Evolutionary conservation across 139 green algal genomes (phyloP).

Genomic region (Micractinium conductrix): DNA sequence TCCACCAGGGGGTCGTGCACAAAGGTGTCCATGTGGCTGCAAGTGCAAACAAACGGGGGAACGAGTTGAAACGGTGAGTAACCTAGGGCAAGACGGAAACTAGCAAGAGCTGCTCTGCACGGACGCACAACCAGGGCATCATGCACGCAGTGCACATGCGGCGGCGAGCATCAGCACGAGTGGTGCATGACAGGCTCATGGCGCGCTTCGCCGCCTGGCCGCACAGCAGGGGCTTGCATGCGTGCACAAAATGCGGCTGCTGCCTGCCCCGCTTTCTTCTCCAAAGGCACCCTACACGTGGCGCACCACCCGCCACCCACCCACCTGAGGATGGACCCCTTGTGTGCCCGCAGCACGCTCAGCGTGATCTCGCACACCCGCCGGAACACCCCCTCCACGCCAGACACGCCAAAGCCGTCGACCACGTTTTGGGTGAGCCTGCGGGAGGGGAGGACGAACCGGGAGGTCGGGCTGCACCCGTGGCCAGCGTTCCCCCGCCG

Average conservation of each 20-base stretch:
- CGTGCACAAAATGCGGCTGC: too few species aligned
- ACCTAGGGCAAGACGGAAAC: too few species aligned
- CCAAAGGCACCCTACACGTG: background rate
- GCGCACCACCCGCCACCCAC: background rate
- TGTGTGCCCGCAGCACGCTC: constrained; percentile 54
- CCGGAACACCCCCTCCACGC: constrained; percentile 89
- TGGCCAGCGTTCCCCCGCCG: background rate
- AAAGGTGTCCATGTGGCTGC: constrained; percentile 94
- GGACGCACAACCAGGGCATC: too few species aligned
- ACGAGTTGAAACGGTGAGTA: too few species aligned
- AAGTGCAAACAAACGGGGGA: constrained; percentile 75
- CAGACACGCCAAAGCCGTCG: constrained; percentile 91
- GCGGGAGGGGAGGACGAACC: background rate
- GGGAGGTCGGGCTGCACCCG: too few species aligned
- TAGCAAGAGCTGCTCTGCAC: too few species aligned
- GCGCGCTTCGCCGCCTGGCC: too few species aligned
- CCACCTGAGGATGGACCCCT: constrained; percentile 16
- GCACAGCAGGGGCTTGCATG: too few species aligned
- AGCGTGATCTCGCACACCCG: constrained; percentile 90
- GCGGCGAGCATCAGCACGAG: too few species aligned
- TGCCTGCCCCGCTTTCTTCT: too few species aligned
- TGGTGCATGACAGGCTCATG: too few species aligned
- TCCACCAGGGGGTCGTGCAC: constrained; percentile 97
- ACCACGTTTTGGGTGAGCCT: constrained; percentile 98
- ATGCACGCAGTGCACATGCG: too few species aligned